Conservation (phyloP, 106 monocot genomes). For the Ottelia alismoides region DNA sequence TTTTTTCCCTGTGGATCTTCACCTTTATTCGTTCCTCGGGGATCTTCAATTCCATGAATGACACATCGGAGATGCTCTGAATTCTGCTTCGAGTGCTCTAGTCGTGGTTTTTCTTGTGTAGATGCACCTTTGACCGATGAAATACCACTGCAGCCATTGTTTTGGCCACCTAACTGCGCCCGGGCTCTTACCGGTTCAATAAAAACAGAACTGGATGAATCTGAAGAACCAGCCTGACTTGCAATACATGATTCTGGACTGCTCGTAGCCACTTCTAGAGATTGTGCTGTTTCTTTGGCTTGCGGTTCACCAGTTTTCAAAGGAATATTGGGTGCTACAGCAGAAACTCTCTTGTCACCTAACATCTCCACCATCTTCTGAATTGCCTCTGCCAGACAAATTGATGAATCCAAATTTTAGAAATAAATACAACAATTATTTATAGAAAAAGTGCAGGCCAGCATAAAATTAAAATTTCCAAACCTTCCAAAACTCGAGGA, state of each 20-base stretch:
- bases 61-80: too few species aligned
- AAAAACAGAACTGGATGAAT: too few species aligned
- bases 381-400: constrained; percentile 23
- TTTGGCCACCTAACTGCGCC: constrained; percentile 17
- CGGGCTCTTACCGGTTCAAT: too few species aligned
- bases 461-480: too few species aligned
- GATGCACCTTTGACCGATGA: too few species aligned
- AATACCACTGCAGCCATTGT: constrained; percentile 1
- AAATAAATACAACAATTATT: not conserved
- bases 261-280: constrained; percentile 8
- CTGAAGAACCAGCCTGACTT: constrained; percentile 11
- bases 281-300: not conserved
- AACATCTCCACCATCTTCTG: constrained; percentile 30
- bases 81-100: too few species aligned
- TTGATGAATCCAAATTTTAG: too few species aligned
- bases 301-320: too few species aligned
- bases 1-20: not conserved
- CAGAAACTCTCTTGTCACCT: constrained; percentile 10
- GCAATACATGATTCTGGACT: constrained; percentile 57
- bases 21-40: not conserved
- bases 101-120: too few species aligned
- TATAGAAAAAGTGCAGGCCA: too few species aligned
- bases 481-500: constrained; percentile 45
- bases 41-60: constrained; percentile 8
- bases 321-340: too few species aligned